phyloP scores from a whole-genome alignment of 1,284 basidiomycete genomes.

The Taiwanofungus camphoratus region DNA sequence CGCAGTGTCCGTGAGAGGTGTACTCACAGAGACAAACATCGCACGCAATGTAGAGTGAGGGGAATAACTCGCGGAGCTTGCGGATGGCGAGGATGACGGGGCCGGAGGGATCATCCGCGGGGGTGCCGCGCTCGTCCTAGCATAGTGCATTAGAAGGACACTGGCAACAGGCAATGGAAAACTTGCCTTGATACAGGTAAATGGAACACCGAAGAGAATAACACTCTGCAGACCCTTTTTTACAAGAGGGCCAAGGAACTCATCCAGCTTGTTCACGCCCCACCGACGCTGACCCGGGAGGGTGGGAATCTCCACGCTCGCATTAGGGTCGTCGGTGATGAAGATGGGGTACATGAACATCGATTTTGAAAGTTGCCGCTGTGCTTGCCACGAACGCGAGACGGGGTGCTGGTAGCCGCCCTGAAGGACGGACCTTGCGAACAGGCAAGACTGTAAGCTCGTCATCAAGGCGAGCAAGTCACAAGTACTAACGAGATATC shows the following conservation, averaged over 20 bases:
- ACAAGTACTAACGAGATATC: too few species aligned
- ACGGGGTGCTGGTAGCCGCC: constrained; percentile 91
- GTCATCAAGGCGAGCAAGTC: too few species aligned
- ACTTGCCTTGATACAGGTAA: constrained; percentile 77
- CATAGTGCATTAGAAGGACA: constrained; percentile 1
- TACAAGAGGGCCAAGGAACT: constrained; percentile 83
- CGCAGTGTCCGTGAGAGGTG: constrained; percentile 97
- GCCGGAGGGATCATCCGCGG: constrained; percentile 86
- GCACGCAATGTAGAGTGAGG: constrained; percentile 80
- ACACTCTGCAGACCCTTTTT: constrained; percentile 88
- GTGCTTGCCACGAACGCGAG: constrained; percentile 79
- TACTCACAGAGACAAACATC: constrained; percentile 99
- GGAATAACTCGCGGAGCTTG: constrained; percentile 74
- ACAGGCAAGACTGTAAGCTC: too few species aligned
- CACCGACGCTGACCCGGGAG: constrained; percentile 89
- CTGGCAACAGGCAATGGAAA: background rate
- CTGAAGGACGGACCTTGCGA: constrained; percentile 83
- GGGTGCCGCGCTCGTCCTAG: constrained; percentile 79
- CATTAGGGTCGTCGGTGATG: constrained; percentile 88
- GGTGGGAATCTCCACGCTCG: constrained; percentile 67
- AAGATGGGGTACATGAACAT: constrained; percentile 99
- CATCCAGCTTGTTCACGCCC: constrained; percentile 91
- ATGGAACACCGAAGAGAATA: constrained; percentile 95
- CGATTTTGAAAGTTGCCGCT: constrained; percentile 71
- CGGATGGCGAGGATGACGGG: constrained; percentile 92